Conservation (phyloP, 768 basidiomycete genomes). For the Zangia roseola region DNA sequence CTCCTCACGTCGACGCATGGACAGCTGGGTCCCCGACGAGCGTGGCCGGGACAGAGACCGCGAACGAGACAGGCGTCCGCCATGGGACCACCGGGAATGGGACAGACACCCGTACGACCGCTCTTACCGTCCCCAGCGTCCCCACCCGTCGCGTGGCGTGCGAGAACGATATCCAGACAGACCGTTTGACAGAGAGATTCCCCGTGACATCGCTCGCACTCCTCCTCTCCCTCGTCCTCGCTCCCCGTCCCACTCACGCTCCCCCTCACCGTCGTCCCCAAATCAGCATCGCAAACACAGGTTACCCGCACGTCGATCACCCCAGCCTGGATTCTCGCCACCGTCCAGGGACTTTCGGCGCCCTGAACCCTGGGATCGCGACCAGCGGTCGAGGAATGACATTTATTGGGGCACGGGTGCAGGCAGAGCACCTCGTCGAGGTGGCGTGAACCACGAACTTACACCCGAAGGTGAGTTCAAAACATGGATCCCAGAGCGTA, state of each 20-base stretch:
- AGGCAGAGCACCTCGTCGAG: conserved; percentile 5
- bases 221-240: conserved; percentile 22
- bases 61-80: conserved; percentile 26
- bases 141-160: conserved; percentile 8
- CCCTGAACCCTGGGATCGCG: conserved; percentile 36
- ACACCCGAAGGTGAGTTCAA: conserved; percentile 10
- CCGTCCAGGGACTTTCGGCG: conserved; percentile 35
- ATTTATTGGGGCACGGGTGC: conserved; percentile 15
- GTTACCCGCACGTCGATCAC: conserved; percentile 39
- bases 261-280: conserved; percentile 37
- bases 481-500: background rate
- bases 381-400: conserved; percentile 35
- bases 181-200: conserved; percentile 19
- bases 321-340: conserved; percentile 39
- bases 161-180: conserved; percentile 29
- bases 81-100: conserved; percentile 26
- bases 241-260: conserved; percentile 36
- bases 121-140: conserved; percentile 17
- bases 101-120: conserved; percentile 23
- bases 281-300: conserved; percentile 33
- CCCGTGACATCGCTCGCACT: conserved; percentile 21
- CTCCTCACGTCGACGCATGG: conserved; percentile 19
- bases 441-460: conserved; percentile 3
- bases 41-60: conserved; percentile 24
- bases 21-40: conserved; percentile 27